Evolutionary conservation across 176 grass and related monocot genomes (phyloP), one percentile per base, ranked within the genome.

Genomic region (Dendrocalamus sinicus): DNA sequence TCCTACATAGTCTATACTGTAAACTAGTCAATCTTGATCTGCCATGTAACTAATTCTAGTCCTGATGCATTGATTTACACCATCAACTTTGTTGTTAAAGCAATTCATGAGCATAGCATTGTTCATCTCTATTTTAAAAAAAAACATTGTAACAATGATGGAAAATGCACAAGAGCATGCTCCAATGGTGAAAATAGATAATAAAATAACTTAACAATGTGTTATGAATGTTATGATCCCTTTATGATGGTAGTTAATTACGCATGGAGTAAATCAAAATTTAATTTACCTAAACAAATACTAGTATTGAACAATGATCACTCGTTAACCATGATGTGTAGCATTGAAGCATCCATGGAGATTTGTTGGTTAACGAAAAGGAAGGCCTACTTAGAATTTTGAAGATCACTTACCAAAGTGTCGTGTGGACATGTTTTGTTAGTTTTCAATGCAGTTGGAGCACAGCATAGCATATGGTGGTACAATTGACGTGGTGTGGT

Each of bases 391-490:
- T 86, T 67, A 61, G 58, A 75, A 70, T 16, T 22, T 54, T 39
- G 13, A 72, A 82, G 44, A 65, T 66, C 45, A 22, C 83, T 76
- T n/a, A 61, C 70, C 71, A 48, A 86, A 59, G 83, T 55, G 64
- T 19, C 5, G 10, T 26, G 83, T 57, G 45, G 64, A 64, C 88
- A 86, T 62, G 88, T 90, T 86, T 62, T 24, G 28, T 86, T 63
- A 24, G 37, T 40, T 55, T 52, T 30, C 54, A 53, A 47, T 61
- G 72, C 16, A 32, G 55, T 43, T 88, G 79, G 76, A 81, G 75
- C 76, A 11, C 52, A 26, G 72, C 68, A 60, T 28, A 44, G n/a
- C 46, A 37, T 80, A 68, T 32, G 77, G 70, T 55, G 48, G 83
- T 50, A 84, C 59, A 16, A 81, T 7, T 23, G 60, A 54, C 14